Evolutionary conservation across 495 filamentous ascomycete species (phyloP).

Genomic region (Aspergillus incahuasiensis): DNA sequence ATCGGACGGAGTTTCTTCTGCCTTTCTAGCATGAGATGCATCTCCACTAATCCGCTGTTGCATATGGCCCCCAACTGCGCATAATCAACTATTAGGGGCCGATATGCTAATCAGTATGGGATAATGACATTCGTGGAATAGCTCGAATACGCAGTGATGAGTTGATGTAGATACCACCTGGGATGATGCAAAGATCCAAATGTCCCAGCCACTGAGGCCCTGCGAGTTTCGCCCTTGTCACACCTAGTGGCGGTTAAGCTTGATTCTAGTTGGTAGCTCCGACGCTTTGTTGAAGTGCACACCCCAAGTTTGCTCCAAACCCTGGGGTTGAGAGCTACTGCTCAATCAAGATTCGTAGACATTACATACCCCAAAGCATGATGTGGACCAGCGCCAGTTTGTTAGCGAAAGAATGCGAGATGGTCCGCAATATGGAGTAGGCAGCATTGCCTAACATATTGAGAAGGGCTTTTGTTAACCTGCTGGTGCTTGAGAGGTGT

Average conservation of each 20-base stretch:
- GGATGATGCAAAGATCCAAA: constrained; percentile 5
- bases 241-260: constrained; percentile 8
- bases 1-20: neutral
- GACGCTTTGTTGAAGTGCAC: neutral
- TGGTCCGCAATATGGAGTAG: neutral
- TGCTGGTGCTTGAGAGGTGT: neutral
- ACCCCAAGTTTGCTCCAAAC: neutral
- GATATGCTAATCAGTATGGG: neutral
- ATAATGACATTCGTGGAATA: neutral
- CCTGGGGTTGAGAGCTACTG: neutral
- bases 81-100: constrained; percentile 1
- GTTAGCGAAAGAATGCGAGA: neutral
- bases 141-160: too few species aligned
- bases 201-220: neutral
- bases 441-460: too few species aligned
- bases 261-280: constrained; percentile 5
- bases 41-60: neutral
- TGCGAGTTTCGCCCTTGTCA: neutral
- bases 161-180: constrained; percentile 8
- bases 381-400: neutral
- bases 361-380: neutral
- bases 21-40: neutral
- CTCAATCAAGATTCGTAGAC: neutral
- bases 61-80: neutral
- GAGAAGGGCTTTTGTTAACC: neutral